Evolutionary conservation across 1,139 yeast species (phyloP).

Genomic region (Diutina mesorugosa): DNA sequence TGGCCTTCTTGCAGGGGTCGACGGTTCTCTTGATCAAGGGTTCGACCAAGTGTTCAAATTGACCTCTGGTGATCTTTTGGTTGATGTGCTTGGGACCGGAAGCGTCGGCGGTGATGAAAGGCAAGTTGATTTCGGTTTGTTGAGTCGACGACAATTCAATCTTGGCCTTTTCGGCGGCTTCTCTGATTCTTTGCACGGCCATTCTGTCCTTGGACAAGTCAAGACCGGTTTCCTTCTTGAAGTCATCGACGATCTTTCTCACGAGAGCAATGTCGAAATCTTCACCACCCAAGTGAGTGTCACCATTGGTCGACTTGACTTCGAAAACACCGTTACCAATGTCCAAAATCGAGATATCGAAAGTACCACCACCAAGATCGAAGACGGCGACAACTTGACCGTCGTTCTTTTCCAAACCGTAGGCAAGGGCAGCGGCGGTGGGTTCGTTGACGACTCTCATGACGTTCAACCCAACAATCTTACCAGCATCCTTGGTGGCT

Average conservation of each 20-base stretch:
- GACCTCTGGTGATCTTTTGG: slow-evolving; percentile 86
- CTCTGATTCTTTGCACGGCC: slow-evolving; percentile 99
- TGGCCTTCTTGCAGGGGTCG: slow-evolving; percentile 97
- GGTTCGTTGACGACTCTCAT: slow-evolving; percentile 98
- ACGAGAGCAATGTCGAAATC: slow-evolving; percentile 79
- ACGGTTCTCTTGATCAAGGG: slow-evolving; percentile 84
- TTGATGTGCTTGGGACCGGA: slow-evolving; percentile 98
- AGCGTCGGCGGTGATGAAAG: slow-evolving; percentile 93
- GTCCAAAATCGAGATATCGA: slow-evolving; percentile 74
- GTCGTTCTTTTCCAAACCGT: slow-evolving; percentile 78
- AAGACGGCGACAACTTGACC: slow-evolving; percentile 73
- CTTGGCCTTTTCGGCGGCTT: slow-evolving; percentile 99
- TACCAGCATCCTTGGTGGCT: slow-evolving; percentile 98
- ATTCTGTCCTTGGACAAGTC: slow-evolving; percentile 87
- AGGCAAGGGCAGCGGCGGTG: slow-evolving; percentile 97
- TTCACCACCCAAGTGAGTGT: slow-evolving; percentile 86
- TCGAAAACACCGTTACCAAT: slow-evolving; percentile 83
- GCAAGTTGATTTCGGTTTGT: slow-evolving; percentile 89
- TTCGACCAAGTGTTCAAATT: slow-evolving; percentile 84
- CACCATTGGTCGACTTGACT: slow-evolving; percentile 83
- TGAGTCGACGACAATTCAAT: slow-evolving; percentile 92
- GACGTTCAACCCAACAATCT: slow-evolving; percentile 91
- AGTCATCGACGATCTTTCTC: slow-evolving; percentile 80
- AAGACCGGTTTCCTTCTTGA: slow-evolving; percentile 87
- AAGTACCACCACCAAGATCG: slow-evolving; percentile 86